Evolutionary conservation across 1,139 yeast genomes (phyloP).

Genomic region (Blastobotrys elegans): DNA sequence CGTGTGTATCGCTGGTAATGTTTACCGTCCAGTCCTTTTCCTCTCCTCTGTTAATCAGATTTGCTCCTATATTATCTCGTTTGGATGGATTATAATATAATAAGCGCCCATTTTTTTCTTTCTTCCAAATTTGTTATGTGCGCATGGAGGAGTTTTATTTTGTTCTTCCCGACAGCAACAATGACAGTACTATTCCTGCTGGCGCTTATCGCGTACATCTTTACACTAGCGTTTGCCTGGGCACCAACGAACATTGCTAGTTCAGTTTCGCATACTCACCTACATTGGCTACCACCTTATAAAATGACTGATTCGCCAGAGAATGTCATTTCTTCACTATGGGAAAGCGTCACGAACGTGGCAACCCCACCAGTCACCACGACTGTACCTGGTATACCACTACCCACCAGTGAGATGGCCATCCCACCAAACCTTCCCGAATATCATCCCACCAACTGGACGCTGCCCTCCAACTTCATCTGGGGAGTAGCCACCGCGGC

Average conservation of each 20-base stretch:
- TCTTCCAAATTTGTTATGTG: too few species aligned
- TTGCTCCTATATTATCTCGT: too few species aligned
- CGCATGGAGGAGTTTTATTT: neutral
- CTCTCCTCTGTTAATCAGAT: too few species aligned
- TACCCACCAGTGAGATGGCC: neutral
- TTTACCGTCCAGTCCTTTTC: too few species aligned
- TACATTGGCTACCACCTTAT: conserved; percentile 1
- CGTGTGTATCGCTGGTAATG: too few species aligned
- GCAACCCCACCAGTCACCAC: neutral
- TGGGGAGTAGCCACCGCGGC: conserved; percentile 17
- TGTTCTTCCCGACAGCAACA: neutral
- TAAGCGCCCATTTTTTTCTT: too few species aligned
- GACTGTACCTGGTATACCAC: conserved; percentile 14
- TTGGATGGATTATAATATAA: too few species aligned
- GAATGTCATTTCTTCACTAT: neutral
- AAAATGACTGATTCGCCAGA: neutral
- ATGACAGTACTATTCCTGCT: neutral
- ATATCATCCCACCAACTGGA: neutral
- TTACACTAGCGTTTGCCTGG: neutral
- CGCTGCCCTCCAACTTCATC: conserved; percentile 13
- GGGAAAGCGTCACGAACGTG: neutral
- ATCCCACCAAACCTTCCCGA: conserved; percentile 9
- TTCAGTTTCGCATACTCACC: neutral
- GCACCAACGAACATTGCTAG: neutral
- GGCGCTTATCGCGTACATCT: too few species aligned